Evolutionary conservation across 208 protist species (phyloP), one percentile per base, ranked within the genome.

Genomic region (Paratrypanosoma confusum): DNA sequence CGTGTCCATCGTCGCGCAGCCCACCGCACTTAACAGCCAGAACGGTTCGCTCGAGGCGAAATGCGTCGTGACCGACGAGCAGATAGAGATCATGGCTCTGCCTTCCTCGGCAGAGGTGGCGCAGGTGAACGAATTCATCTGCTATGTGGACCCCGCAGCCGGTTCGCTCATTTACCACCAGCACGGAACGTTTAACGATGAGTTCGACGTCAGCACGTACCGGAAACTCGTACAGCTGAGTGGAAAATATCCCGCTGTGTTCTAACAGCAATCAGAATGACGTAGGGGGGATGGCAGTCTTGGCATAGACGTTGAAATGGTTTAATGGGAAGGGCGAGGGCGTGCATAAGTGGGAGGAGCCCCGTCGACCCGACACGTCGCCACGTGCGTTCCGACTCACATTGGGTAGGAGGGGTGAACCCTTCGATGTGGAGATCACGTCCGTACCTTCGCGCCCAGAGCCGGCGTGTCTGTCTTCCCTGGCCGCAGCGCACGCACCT

Each of bases 181-280:
- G 36, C 78, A 89, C 53, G 85, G 76, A 7, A 70, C 85, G 41
- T 73, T 89, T 16, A 80, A 90, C 48, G 85, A 93, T 47, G 85
- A 93, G 42, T 90, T 89, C 41, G 85, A 93, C 68, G 81, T 88
- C 62, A 79, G 89, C 17, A 66, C 80, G 16, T 93, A 93, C 65
- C 62, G 79, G 20, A 72, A 73, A 3, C 37, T 93, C 0, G 41
- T 93, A 21, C 66, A 65, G n/a, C 52, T 93, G 5, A 85, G 51
- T 11, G 45, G 75, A 1, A 90, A 86, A 47, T 79, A 82, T 26
- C 77, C 81, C n/a, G 56, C 83, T 45, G 56, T 93, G 11, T 93
- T 93, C 61, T 93, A 75, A 65, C 3, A n/a, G 1, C n/a, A 17
- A 5, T 13, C 3, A 39, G 20, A 39, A 17, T n/a, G 5, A 5